These are phyloP conservation scores for Lactarius akahatsu DNA, from an alignment of 768 basidiomycete genomes.

Conservation along the genomic window DNA sequence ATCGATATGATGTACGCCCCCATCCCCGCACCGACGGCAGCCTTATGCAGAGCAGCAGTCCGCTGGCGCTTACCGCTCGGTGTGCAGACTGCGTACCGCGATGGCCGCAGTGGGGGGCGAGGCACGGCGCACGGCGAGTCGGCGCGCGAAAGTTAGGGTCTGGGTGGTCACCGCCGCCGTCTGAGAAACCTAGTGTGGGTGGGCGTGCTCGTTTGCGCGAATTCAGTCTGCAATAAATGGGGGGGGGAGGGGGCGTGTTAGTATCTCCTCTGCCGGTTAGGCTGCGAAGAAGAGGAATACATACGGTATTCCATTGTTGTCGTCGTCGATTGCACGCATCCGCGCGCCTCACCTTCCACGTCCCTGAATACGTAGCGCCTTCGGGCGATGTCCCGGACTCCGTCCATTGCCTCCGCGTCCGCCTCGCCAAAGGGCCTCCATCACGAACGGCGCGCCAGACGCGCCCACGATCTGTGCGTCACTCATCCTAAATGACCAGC, in stretches of 20 bases:
- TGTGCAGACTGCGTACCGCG: conserved; percentile 5
- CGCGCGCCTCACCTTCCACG: conserved; percentile 13
- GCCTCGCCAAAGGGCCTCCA: too few relatives aligned
- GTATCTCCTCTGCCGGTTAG: too few relatives aligned
- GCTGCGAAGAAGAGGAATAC: not conserved
- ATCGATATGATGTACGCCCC: not conserved
- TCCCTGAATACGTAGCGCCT: conserved; percentile 33
- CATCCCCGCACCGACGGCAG: not conserved
- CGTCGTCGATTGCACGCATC: conserved; percentile 19
- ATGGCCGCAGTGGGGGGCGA: conserved; percentile 8
- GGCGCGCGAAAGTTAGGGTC: conserved; percentile 10
- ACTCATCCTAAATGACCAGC: not conserved
- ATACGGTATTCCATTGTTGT: not conserved
- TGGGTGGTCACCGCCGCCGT: too few relatives aligned
- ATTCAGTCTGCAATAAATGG: not conserved
- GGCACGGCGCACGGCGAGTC: conserved; percentile 15
- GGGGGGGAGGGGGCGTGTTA: too few relatives aligned
- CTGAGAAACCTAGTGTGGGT: too few relatives aligned
- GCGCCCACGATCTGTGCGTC: too few relatives aligned
- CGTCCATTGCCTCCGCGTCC: too few relatives aligned
- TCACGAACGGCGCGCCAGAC: too few relatives aligned
- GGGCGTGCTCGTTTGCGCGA: conserved; percentile 19
- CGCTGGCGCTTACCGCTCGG: conserved; percentile 21
- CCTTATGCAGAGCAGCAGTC: not conserved
- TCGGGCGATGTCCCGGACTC: conserved; percentile 13